Evolutionary conservation across 495 filamentous ascomycete genomes (phyloP).

Genomic region (Chaetomium tenue): DNA sequence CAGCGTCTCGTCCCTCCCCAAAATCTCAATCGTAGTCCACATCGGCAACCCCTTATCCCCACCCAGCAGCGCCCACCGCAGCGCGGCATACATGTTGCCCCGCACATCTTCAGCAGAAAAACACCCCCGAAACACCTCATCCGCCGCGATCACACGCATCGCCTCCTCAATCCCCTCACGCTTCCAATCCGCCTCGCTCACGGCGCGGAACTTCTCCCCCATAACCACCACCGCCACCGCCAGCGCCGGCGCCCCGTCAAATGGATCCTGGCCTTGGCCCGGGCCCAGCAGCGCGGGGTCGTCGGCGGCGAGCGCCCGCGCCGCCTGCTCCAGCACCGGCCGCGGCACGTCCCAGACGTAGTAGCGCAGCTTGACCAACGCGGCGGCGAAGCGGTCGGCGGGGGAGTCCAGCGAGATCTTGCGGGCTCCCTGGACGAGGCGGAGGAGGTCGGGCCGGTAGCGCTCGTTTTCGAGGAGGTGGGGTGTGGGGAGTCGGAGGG

Average conservation of each 20-base stretch:
- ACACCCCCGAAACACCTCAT: background rate
- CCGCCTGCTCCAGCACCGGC: background rate
- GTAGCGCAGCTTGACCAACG: slow-evolving; percentile 57
- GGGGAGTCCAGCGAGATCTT: slow-evolving; percentile 6
- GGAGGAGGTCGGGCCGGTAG: slow-evolving; percentile 3
- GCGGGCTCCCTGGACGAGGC: background rate
- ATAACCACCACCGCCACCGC: background rate
- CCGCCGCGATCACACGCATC: background rate
- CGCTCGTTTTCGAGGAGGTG: slow-evolving; percentile 1
- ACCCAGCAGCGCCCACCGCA: slow-evolving; percentile 66
- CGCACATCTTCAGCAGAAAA: slow-evolving; percentile 38
- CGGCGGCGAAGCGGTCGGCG: slow-evolving; percentile 38
- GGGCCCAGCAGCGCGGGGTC: no score
- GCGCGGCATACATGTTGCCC: slow-evolving; percentile 51
- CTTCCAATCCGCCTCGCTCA: slow-evolving; percentile 13
- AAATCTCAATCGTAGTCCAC: slow-evolving; percentile 56
- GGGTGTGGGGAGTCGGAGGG: no score
- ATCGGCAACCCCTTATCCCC: slow-evolving; percentile 59
- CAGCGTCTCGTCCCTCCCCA: slow-evolving; percentile 62
- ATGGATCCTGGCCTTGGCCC: background rate
- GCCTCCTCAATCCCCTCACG: background rate
- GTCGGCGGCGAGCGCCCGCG: no score
- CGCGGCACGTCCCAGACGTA: slow-evolving; percentile 57
- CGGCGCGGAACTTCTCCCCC: background rate
- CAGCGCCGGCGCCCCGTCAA: background rate